Conservation (phyloP, 805 yeast species). For the Ogataea philodendri region DNA sequence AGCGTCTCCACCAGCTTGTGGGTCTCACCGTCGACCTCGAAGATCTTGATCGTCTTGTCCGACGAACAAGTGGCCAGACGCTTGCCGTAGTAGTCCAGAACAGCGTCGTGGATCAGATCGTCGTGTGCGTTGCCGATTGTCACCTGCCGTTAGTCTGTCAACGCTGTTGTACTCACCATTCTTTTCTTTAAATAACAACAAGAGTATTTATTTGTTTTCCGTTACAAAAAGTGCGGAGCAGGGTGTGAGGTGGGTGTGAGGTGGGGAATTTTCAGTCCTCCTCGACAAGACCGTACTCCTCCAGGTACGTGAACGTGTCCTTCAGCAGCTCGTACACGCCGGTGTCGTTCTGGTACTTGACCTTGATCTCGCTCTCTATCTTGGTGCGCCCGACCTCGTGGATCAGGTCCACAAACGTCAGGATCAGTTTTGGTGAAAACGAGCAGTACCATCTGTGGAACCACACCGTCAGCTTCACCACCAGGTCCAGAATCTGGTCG, state of each 20-base stretch:
- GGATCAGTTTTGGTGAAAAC: slow-evolving; percentile 68
- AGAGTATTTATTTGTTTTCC: slow-evolving; percentile 4
- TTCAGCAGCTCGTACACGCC: slow-evolving; percentile 60
- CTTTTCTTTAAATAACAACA: slow-evolving; percentile 8
- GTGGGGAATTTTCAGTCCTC: slow-evolving; percentile 16
- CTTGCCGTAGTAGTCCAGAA: slow-evolving; percentile 93
- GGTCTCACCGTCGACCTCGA: slow-evolving; percentile 83
- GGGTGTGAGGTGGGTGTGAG: slow-evolving; percentile 6
- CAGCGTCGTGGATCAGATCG: slow-evolving; percentile 94
- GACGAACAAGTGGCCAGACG: slow-evolving; percentile 94
- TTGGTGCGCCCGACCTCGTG: slow-evolving; percentile 77
- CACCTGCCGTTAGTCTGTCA: slow-evolving; percentile 43
- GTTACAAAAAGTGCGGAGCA: too few relatives aligned
- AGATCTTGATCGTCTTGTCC: slow-evolving; percentile 92
- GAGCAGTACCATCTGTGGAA: slow-evolving; percentile 97
- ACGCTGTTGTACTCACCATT: slow-evolving; percentile 6
- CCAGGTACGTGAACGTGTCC: slow-evolving; percentile 48
- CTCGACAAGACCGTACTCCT: slow-evolving; percentile 42
- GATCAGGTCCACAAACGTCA: slow-evolving; percentile 57
- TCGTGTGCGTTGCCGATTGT: slow-evolving; percentile 89
- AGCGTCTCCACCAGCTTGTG: slow-evolving; percentile 82
- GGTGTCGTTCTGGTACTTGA: slow-evolving; percentile 52
- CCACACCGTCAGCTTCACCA: slow-evolving; percentile 90
- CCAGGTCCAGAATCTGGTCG: slow-evolving; percentile 59
- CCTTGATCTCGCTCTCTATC: slow-evolving; percentile 68